Conservation (phyloP, 2,329 filamentous ascomycete species). For the Botrytis fabae region DNA sequence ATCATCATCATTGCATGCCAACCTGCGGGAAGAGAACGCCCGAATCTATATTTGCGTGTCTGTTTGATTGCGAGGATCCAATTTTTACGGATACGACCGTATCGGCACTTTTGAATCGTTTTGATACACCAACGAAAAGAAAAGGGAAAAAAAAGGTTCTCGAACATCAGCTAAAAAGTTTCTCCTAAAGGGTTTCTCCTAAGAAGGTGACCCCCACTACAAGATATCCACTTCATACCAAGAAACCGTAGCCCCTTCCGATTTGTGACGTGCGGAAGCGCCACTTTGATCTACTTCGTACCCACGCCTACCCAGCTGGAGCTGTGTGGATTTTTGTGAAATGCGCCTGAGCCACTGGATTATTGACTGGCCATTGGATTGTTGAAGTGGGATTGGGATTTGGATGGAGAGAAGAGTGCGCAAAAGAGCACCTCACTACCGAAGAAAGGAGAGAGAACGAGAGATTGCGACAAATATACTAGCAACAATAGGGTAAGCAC, state of each 20-base stretch:
- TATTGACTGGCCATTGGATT: conserved; percentile 12
- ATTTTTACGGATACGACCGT: not conserved
- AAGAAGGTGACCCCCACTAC: not conserved
- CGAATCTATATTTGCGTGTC: not conserved
- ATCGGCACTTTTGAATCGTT: not conserved
- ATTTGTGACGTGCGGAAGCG: conserved; percentile 24
- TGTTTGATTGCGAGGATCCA: not conserved
- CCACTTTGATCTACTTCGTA: conserved; percentile 21
- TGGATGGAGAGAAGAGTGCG: conserved; percentile 5
- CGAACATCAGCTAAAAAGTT: conserved; percentile 12
- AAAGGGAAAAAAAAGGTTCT: conserved; percentile 11
- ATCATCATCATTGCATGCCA: not conserved
- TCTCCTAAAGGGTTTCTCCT: not conserved
- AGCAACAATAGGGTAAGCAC: conserved; percentile 6
- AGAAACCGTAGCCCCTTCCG: conserved; percentile 15
- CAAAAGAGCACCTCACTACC: not conserved
- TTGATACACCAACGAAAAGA: not conserved
- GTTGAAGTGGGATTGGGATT: conserved; percentile 1
- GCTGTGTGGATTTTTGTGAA: conserved; percentile 15
- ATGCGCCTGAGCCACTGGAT: conserved; percentile 14
- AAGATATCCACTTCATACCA: not conserved
- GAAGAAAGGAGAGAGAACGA: conserved; percentile 11
- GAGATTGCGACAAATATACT: conserved; percentile 13
- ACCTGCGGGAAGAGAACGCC: not conserved
- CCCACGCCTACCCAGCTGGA: conserved; percentile 2